Conservation (phyloP, 176 grass and related monocot species). For the Ensete glaucum region DNA sequence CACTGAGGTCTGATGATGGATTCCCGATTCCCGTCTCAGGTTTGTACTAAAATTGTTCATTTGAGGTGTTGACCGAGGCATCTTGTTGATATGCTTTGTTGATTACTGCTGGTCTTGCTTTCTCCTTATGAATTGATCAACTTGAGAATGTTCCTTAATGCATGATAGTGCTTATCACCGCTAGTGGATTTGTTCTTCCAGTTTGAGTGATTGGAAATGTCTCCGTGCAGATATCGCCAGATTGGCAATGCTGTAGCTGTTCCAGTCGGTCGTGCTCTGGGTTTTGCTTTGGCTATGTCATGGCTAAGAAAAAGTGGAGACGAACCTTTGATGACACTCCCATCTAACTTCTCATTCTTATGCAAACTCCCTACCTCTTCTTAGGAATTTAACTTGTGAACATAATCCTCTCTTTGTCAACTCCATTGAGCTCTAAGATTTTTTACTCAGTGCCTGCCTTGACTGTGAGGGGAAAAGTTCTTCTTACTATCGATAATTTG, state of each 20-base stretch:
- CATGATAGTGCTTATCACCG: too few species aligned
- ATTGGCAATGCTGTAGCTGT: slow-evolving; percentile 92
- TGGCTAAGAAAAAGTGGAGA: slow-evolving; percentile 47
- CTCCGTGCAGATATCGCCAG: slow-evolving; percentile 57
- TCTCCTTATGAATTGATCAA: too few species aligned
- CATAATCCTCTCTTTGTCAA: not conserved
- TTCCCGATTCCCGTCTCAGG: too few species aligned
- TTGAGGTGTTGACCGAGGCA: too few species aligned
- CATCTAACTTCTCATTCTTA: slow-evolving; percentile 67
- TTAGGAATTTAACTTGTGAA: not conserved
- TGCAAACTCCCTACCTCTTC: slow-evolving; percentile 14
- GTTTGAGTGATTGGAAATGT: too few species aligned
- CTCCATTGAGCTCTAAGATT: not conserved
- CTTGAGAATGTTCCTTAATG: too few species aligned
- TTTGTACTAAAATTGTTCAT: too few species aligned
- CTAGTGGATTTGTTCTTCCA: too few species aligned
- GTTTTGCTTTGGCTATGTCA: slow-evolving; percentile 55
- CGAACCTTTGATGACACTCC: slow-evolving; percentile 53
- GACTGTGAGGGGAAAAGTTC: not conserved
- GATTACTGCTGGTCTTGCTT: too few species aligned
- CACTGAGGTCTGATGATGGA: too few species aligned
- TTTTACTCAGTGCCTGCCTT: not conserved
- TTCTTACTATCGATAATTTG: not conserved
- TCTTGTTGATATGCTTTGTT: too few species aligned
- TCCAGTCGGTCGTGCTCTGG: slow-evolving; percentile 64